Evolutionary conservation across 2,329 filamentous ascomycete species (phyloP).

Genomic region (Clathrospora elynae): DNA sequence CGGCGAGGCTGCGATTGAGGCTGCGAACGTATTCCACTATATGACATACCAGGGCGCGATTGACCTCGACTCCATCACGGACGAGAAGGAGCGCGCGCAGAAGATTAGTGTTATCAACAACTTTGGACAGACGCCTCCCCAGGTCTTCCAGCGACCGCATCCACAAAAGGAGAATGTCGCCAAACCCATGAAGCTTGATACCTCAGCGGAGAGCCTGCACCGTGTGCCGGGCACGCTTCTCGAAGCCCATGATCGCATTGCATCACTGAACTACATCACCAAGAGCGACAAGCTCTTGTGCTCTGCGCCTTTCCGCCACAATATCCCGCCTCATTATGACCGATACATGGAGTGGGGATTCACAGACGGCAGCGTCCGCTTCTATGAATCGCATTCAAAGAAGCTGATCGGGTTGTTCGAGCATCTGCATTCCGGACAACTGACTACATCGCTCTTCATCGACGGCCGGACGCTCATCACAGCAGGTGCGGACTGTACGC

Average conservation of each 20-base stretch:
- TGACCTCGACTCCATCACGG: conserved; percentile 87
- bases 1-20: conserved; percentile 88
- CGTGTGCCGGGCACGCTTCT: conserved; percentile 79
- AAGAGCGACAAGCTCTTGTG: conserved; percentile 84
- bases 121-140: conserved; percentile 95
- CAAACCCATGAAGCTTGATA: conserved; percentile 74
- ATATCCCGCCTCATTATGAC: conserved; percentile 84
- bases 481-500: conserved; percentile 87
- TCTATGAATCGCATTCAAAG: conserved; percentile 82
- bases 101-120: conserved; percentile 98
- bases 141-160: conserved; percentile 85
- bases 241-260: conserved; percentile 75
- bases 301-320: conserved; percentile 80
- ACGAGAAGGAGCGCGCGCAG: conserved; percentile 82
- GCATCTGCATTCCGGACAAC: conserved; percentile 88
- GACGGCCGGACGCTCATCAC: conserved; percentile 92
- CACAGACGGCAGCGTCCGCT: conserved; percentile 87
- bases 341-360: conserved; percentile 97
- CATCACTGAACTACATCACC: conserved; percentile 75
- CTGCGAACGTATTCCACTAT: conserved; percentile 93
- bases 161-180: conserved; percentile 71
- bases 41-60: conserved; percentile 93
- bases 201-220: conserved; percentile 73
- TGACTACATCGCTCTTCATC: conserved; percentile 81
- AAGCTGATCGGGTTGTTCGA: conserved; percentile 88